Conservation (phyloP, 2,329 filamentous ascomycete genomes). For the Alternaria gansuensis region DNA sequence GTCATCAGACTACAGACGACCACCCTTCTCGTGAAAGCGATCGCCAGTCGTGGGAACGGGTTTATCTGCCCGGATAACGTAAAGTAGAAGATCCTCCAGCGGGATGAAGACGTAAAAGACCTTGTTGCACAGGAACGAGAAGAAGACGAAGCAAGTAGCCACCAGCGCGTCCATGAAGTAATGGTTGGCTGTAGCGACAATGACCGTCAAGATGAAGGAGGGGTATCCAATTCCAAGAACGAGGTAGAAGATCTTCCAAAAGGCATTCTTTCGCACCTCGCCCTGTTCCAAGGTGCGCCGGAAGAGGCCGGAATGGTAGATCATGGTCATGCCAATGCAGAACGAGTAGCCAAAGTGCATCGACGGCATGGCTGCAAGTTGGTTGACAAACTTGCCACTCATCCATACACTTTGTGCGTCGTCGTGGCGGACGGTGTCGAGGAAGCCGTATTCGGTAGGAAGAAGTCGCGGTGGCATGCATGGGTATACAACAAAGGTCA, state of each 20-base stretch:
- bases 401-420: slow-evolving; percentile 59
- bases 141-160: slow-evolving; percentile 59
- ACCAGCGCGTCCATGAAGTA: slow-evolving; percentile 66
- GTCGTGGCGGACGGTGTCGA: slow-evolving; percentile 59
- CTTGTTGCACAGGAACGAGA: slow-evolving; percentile 61
- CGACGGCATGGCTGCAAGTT: slow-evolving; percentile 58
- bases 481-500: slow-evolving; percentile 62
- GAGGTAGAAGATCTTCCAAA: slow-evolving; percentile 57
- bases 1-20: slow-evolving; percentile 34
- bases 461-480: slow-evolving; percentile 63
- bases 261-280: slow-evolving; percentile 54
- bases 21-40: slow-evolving; percentile 52
- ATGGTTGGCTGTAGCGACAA: slow-evolving; percentile 70
- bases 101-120: slow-evolving; percentile 62
- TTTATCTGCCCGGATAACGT: slow-evolving; percentile 61
- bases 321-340: slow-evolving; percentile 61
- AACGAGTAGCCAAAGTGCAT: slow-evolving; percentile 67
- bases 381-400: slow-evolving; percentile 58
- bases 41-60: slow-evolving; percentile 64
- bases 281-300: slow-evolving; percentile 55
- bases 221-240: slow-evolving; percentile 63
- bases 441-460: slow-evolving; percentile 56
- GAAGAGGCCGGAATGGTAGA: slow-evolving; percentile 63
- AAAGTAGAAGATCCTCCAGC: slow-evolving; percentile 61
- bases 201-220: slow-evolving; percentile 63